A percentile compares a stretch with the other conserved stretches of the same genome.
Conservation (phyloP, 2,329 filamentous ascomycete genomes). For the Colletotrichum musicola region DNA sequence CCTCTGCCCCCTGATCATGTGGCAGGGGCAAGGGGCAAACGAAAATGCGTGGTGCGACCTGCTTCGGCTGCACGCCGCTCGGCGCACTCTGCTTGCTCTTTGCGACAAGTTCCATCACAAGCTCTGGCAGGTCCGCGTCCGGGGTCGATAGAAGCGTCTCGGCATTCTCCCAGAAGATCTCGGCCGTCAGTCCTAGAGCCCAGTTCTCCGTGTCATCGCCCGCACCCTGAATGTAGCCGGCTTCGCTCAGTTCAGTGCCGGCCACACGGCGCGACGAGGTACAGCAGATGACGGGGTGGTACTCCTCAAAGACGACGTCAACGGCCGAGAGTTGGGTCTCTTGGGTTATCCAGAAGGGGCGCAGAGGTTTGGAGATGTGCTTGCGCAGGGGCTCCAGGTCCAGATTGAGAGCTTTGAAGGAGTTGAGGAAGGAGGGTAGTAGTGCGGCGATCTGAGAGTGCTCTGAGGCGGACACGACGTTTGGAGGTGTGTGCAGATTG, state of each 20-base stretch:
- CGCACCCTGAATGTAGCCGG: conserved; percentile 87
- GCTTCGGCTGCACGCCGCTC: conserved; percentile 37
- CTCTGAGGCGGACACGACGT: conserved; percentile 80
- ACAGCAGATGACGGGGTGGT: conserved; percentile 83
- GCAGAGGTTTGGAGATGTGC: conserved; percentile 77
- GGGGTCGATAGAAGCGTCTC: conserved; percentile 69
- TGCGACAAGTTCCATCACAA: conserved; percentile 62
- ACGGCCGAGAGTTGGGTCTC: conserved; percentile 64
- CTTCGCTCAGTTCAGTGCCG: conserved; percentile 75
- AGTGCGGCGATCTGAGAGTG: conserved; percentile 80
- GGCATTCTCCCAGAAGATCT: conserved; percentile 82
- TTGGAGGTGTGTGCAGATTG: conserved; percentile 76
- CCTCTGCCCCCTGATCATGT: conserved; percentile 20
- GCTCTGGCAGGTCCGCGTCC: conserved; percentile 72
- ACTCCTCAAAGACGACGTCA: conserved; percentile 64
- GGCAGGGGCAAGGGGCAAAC: conserved; percentile 52
- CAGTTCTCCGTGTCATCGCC: conserved; percentile 96
- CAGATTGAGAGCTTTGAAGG: conserved; percentile 69
- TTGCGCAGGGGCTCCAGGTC: conserved; percentile 66
- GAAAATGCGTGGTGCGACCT: conserved; percentile 52
- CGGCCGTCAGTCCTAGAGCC: conserved; percentile 83
- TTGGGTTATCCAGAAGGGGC: conserved; percentile 84
- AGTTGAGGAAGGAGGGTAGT: conserved; percentile 66
- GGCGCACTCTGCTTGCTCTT: conserved; percentile 39
- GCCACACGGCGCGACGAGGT: conserved; percentile 82